A percentile compares a stretch with the other conserved stretches of the same genome.
Evolutionary conservation across 805 yeast genomes (phyloP).

Genomic region (Candida parachauliodes): DNA sequence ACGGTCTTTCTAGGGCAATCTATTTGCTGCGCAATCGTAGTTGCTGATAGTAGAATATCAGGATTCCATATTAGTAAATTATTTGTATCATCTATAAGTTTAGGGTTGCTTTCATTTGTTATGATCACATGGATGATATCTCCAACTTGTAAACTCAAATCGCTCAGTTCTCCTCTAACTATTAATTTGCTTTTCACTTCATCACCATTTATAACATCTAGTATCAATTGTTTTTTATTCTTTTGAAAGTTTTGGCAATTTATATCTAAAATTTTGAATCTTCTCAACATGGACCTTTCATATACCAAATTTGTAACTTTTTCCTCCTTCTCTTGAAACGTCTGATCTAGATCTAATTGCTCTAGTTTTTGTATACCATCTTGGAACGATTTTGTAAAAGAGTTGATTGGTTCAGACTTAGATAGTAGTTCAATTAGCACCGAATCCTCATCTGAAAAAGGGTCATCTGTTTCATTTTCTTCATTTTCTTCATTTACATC

Average conservation of each 20-base stretch:
- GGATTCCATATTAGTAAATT: conserved; percentile 81
- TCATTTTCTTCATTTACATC: neutral
- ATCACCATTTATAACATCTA: conserved; percentile 46
- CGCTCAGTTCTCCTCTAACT: conserved; percentile 60
- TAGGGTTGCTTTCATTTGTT: conserved; percentile 33
- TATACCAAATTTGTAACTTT: conserved; percentile 4
- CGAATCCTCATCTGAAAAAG: conserved; percentile 19
- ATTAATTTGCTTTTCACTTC: conserved; percentile 39
- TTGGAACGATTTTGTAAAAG: conserved; percentile 11
- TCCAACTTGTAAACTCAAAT: conserved; percentile 42
- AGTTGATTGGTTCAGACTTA: neutral
- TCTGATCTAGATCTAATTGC: conserved; percentile 8
- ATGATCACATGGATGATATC: conserved; percentile 66
- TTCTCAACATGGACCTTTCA: conserved; percentile 43
- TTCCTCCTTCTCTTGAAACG: conserved; percentile 3
- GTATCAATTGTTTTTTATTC: conserved; percentile 42
- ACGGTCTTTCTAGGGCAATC: conserved; percentile 72
- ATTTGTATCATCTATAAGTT: conserved; percentile 50
- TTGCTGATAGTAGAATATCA: conserved; percentile 76
- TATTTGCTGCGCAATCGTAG: conserved; percentile 72
- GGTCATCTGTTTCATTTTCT: conserved; percentile 12
- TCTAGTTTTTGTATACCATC: conserved; percentile 13
- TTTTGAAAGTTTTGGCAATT: conserved; percentile 11
- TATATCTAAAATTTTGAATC: conserved; percentile 44
- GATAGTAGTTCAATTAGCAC: conserved; percentile 4